Percentiles rank a stretch among this genome's conserved stretches.
Evolutionary conservation across 2,329 filamentous ascomycete species (phyloP).

Genomic region (Pseudocercospora crystallina): DNA sequence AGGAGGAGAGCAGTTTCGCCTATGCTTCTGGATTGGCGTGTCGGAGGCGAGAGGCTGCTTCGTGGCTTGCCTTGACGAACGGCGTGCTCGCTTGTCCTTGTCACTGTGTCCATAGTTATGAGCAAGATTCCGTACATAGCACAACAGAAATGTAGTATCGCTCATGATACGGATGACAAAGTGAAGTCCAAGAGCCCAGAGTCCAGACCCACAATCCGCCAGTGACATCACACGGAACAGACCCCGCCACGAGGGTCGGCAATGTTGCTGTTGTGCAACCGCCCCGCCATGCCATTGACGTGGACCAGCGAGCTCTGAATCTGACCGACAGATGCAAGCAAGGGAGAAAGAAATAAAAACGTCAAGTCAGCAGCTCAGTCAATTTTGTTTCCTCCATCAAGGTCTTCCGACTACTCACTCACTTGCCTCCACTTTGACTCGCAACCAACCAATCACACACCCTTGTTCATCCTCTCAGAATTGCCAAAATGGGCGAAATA

Average conservation of each 20-base stretch:
- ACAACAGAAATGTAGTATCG: too few relatives aligned
- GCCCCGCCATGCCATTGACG: conserved; percentile 2
- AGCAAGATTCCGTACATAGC: too few relatives aligned
- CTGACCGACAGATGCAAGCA: too few relatives aligned
- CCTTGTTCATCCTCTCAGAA: background rate
- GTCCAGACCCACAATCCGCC: background rate
- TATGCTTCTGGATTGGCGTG: too few relatives aligned
- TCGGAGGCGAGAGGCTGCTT: too few relatives aligned
- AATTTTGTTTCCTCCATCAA: conserved; percentile 4
- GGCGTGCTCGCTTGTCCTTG: too few relatives aligned
- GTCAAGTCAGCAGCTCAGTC: background rate
- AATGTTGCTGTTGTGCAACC: background rate
- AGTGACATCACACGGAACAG: conserved; percentile 3
- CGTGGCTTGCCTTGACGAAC: too few relatives aligned
- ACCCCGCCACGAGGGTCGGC: background rate
- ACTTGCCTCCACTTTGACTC: background rate
- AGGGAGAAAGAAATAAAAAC: background rate
- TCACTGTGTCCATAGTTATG: too few relatives aligned
- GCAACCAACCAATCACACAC: conserved; percentile 8
- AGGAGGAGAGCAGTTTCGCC: too few relatives aligned
- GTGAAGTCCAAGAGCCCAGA: background rate
- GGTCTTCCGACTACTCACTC: background rate
- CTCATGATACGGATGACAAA: too few relatives aligned
- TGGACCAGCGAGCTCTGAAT: background rate
- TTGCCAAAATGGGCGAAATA: conserved; percentile 24